Evolutionary conservation across 306 rosid species (phyloP).

Genomic region (Sicyos edulis): DNA sequence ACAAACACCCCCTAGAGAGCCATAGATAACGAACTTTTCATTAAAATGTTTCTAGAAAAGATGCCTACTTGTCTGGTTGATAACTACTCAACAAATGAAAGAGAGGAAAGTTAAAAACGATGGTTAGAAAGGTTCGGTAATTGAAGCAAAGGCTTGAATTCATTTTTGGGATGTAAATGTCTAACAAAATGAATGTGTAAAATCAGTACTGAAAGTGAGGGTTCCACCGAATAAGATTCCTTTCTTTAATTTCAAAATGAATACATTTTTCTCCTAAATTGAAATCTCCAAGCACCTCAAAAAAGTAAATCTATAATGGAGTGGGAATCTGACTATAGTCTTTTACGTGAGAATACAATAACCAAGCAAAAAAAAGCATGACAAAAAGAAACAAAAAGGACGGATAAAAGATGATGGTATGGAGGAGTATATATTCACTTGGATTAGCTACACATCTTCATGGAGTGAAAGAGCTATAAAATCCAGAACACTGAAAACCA

Average conservation of each 20-base stretch:
- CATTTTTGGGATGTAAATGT: not conserved
- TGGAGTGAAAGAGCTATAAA: not conserved
- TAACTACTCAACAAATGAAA: not conserved
- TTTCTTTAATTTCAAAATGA: constrained; percentile 15
- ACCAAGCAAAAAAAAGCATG: not conserved
- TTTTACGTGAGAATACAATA: constrained; percentile 7
- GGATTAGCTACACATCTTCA: constrained; percentile 9
- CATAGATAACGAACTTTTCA: constrained; percentile 7
- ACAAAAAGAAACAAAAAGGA: not conserved
- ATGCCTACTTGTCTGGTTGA: constrained; percentile 8
- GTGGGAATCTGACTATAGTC: constrained; percentile 21
- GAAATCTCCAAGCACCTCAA: not conserved
- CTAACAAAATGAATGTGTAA: not conserved
- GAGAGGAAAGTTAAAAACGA: not conserved
- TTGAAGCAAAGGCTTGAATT: constrained; percentile 13
- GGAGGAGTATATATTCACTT: constrained; percentile 1
- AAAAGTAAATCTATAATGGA: constrained; percentile 16
- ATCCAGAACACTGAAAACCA: constrained; percentile 1
- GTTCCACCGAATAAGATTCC: constrained; percentile 23
- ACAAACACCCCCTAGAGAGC: no score
- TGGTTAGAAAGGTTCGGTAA: not conserved
- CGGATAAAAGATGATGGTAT: not conserved
- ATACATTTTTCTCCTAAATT: not conserved
- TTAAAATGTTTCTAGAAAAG: constrained; percentile 6
- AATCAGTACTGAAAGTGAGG: constrained; percentile 6